phyloP scores from a whole-genome alignment of 371 early-diverging fungal genomes.

The Blakeslea trispora region DNA sequence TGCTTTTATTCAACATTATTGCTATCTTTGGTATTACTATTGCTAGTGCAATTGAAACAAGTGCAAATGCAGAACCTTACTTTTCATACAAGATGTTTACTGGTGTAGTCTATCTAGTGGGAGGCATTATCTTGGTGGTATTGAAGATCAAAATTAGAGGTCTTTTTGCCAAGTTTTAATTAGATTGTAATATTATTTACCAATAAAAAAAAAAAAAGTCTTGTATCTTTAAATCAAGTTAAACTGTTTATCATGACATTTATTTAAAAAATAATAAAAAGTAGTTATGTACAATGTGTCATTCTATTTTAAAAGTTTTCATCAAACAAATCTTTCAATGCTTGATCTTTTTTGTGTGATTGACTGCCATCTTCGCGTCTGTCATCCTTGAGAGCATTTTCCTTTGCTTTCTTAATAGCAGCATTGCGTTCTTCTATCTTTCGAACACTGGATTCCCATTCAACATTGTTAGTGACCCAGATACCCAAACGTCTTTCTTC shows the following conservation, averaged over 20 bases:
- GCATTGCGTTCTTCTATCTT: conserved; percentile 21
- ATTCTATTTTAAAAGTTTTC: conserved; percentile 17
- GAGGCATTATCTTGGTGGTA: conserved; percentile 24
- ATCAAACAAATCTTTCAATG: conserved; percentile 32
- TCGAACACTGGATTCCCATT: conserved; percentile 31
- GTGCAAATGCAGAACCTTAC: conserved; percentile 22
- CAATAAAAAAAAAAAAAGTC: too few relatives aligned
- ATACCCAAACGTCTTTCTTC: conserved; percentile 36
- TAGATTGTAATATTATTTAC: too few relatives aligned
- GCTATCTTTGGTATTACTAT: conserved; percentile 39
- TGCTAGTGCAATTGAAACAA: conserved; percentile 34
- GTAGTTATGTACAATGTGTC: too few relatives aligned
- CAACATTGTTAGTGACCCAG: conserved; percentile 40
- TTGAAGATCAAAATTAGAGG: conserved; percentile 32
- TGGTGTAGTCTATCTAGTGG: conserved; percentile 30
- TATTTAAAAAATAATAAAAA: too few relatives aligned
- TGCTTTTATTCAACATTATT: conserved; percentile 33
- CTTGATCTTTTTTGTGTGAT: conserved; percentile 19
- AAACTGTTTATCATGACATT: too few relatives aligned
- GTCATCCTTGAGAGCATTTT: conserved; percentile 29
- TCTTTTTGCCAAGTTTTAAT: conserved; percentile 19
- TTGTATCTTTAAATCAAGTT: too few relatives aligned
- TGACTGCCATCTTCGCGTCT: conserved; percentile 6
- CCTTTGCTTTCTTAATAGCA: conserved; percentile 22
- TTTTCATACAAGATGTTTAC: conserved; percentile 38